Evolutionary conservation across 2,329 filamentous ascomycete genomes (phyloP).

Genomic region (Alternaria sp.): DNA sequence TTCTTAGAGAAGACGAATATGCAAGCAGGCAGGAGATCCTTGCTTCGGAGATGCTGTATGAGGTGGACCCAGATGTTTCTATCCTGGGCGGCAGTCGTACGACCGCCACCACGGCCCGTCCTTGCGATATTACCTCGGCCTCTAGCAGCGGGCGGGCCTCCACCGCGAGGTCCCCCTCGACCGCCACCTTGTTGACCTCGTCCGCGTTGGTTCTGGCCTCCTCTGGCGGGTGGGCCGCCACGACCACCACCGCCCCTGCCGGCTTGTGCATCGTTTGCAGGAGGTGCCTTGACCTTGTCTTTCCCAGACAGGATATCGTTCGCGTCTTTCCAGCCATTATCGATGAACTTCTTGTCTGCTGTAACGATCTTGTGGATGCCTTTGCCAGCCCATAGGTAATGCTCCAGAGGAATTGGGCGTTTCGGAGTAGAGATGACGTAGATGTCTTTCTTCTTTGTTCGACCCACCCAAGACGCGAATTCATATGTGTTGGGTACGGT

Average conservation of each 20-base stretch:
- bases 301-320: conserved; percentile 81
- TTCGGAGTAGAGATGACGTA: conserved; percentile 99
- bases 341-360: conserved; percentile 87
- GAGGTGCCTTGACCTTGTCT: conserved; percentile 72
- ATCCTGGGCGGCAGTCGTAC: conserved; percentile 90
- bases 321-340: conserved; percentile 93
- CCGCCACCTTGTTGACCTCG: conserved; percentile 51
- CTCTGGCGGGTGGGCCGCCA: conserved; percentile 53
- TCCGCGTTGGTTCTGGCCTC: conserved; percentile 61
- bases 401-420: conserved; percentile 90
- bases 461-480: conserved; percentile 97
- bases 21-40: conserved; percentile 85
- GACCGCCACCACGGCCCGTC: conserved; percentile 81
- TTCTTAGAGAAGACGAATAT: conserved; percentile 99
- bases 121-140: conserved; percentile 87
- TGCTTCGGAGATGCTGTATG: conserved; percentile 87
- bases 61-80: conserved; percentile 97
- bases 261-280: conserved; percentile 57
- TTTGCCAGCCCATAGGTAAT: conserved; percentile 95
- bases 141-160: conserved; percentile 61
- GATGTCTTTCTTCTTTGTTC: conserved; percentile 98
- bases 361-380: conserved; percentile 94
- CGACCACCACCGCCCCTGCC: conserved; percentile 59
- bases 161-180: conserved; percentile 58
- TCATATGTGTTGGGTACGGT: conserved; percentile 98